These are phyloP conservation scores for Mycena leptocephala DNA, from an alignment of 768 basidiomycete species.

Conservation along the genomic window DNA sequence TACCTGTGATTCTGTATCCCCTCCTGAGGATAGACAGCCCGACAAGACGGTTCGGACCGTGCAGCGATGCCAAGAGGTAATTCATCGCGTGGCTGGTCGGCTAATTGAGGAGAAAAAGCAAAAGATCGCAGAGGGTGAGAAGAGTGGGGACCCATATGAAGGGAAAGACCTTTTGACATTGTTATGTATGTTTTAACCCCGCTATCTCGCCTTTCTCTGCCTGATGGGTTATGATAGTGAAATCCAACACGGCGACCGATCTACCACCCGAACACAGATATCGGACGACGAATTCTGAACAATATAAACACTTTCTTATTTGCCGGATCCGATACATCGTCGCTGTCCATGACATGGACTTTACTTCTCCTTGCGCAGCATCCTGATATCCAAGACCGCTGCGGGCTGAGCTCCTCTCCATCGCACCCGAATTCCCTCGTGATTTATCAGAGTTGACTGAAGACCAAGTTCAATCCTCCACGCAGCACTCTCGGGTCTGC, in stretches of 20 bases:
- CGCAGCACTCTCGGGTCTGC: conserved; percentile 69
- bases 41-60: conserved; percentile 67
- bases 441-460: conserved; percentile 64
- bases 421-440: conserved; percentile 56
- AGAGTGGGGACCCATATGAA: conserved; percentile 63
- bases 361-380: conserved; percentile 82
- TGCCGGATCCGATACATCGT: conserved; percentile 91
- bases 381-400: conserved; percentile 80
- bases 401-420: conserved; percentile 74
- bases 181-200: conserved; percentile 68
- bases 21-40: conserved; percentile 58
- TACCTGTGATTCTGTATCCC: background rate
- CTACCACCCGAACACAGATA: conserved; percentile 80
- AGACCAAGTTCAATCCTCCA: conserved; percentile 81
- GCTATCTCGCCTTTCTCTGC: background rate
- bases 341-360: conserved; percentile 89
- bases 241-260: conserved; percentile 85
- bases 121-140: conserved; percentile 76
- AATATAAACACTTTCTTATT: conserved; percentile 94
- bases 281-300: conserved; percentile 91
- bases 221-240: conserved; percentile 65
- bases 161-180: conserved; percentile 87
- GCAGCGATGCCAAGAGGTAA: conserved; percentile 71
- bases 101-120: conserved; percentile 87
- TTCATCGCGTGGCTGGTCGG: conserved; percentile 79